These are phyloP conservation scores for Erigeron philadelphicus DNA, from an alignment of 140 eudicot species.

Conservation along the genomic window DNA sequence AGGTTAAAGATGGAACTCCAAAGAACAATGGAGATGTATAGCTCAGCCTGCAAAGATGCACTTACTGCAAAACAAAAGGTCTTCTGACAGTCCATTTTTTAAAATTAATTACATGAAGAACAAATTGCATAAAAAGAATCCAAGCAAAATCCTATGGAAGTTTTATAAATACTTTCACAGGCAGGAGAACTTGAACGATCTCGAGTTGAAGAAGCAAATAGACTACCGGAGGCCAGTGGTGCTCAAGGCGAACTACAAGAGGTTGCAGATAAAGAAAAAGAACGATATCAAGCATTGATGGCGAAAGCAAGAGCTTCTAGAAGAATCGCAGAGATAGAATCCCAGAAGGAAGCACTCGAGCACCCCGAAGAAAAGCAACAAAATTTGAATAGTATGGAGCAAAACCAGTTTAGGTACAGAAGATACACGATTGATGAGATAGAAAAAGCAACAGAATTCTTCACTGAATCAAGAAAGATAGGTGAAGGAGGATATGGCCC, in stretches of 20 bases:
- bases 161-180: slow-evolving; percentile 18
- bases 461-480: slow-evolving; percentile 39
- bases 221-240: slow-evolving; percentile 31
- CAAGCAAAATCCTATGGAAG: no score
- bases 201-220: slow-evolving; percentile 42
- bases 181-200: slow-evolving; percentile 66
- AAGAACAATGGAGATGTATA: slow-evolving; percentile 64
- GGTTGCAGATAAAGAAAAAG: slow-evolving; percentile 38
- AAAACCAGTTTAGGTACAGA: slow-evolving; percentile 29
- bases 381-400: slow-evolving; percentile 13
- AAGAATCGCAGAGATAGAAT: slow-evolving; percentile 41
- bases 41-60: slow-evolving; percentile 67
- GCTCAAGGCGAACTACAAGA: slow-evolving; percentile 39
- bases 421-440: slow-evolving; percentile 57
- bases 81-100: background rate
- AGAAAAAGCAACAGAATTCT: slow-evolving; percentile 43
- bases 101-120: background rate
- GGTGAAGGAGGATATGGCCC: slow-evolving; percentile 73
- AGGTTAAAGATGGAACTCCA: slow-evolving; percentile 61
- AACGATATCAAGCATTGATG: slow-evolving; percentile 35
- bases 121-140: background rate
- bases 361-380: slow-evolving; percentile 24
- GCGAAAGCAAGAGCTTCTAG: slow-evolving; percentile 52
- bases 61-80: slow-evolving; percentile 57
- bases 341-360: slow-evolving; percentile 26